Conservation (phyloP, 495 filamentous ascomycete species). For the Chaetomidium leptoderma region DNA sequence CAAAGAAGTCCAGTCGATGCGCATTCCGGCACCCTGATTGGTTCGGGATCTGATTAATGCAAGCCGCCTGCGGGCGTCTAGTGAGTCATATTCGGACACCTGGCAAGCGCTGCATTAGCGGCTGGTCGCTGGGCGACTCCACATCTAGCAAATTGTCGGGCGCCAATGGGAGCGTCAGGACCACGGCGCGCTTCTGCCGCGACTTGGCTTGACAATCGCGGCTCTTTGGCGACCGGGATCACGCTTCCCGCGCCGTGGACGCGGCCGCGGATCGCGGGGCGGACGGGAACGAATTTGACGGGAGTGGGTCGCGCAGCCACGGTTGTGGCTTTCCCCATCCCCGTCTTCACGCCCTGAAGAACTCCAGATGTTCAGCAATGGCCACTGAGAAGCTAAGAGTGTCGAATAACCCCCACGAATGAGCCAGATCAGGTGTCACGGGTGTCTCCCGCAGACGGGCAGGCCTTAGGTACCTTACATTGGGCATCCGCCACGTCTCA, state of each 20-base stretch:
- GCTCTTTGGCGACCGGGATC: conserved; percentile 16
- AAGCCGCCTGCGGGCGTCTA: conserved; percentile 31
- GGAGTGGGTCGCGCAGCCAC: conserved; percentile 13
- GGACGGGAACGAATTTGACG: not conserved
- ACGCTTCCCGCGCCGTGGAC: conserved; percentile 6
- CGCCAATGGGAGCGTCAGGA: conserved; percentile 17
- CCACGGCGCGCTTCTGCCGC: conserved; percentile 7
- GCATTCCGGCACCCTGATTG: conserved; percentile 20
- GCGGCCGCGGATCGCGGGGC: conserved; percentile 7
- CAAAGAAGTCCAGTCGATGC: conserved; percentile 27
- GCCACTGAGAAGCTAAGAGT: not conserved
- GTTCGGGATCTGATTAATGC: conserved; percentile 20
- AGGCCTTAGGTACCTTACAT: conserved; percentile 5
- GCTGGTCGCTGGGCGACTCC: conserved; percentile 18
- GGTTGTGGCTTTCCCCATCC: conserved; percentile 19
- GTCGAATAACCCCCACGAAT: not conserved
- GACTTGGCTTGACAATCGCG: conserved; percentile 11
- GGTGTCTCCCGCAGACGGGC: not conserved
- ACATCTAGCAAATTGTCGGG: conserved; percentile 9
- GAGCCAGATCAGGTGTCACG: not conserved
- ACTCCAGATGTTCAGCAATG: not conserved
- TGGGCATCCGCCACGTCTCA: conserved; percentile 14
- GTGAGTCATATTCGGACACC: conserved; percentile 35
- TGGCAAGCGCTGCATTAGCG: conserved; percentile 21
- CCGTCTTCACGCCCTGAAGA: not conserved